A percentile compares a stretch with the other conserved stretches of the same genome.
Evolutionary conservation across 805 yeast species (phyloP).

Genomic region (Pichia thaimueangensis): DNA sequence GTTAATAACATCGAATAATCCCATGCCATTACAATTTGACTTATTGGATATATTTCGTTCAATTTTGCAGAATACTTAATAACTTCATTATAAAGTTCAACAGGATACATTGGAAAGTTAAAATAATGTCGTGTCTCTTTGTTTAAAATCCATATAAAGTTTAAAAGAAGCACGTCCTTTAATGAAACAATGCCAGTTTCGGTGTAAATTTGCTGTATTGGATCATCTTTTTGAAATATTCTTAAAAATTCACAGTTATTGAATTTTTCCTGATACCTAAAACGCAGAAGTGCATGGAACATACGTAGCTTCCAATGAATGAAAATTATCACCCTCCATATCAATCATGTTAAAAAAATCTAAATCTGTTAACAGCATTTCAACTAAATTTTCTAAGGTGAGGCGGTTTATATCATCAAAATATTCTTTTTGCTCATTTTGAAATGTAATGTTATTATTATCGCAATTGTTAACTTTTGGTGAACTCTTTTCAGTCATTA

Average conservation of each 20-base stretch:
- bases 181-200: background rate
- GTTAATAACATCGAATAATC: background rate
- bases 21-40: background rate
- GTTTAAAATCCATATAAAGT: background rate
- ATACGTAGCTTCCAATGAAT: background rate
- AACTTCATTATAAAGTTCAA: background rate
- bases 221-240: background rate
- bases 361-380: background rate
- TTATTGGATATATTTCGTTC: background rate
- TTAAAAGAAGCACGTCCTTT: background rate
- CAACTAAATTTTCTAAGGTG: background rate
- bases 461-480: no score
- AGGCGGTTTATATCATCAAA: no score
- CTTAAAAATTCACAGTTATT: background rate
- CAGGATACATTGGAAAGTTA: background rate
- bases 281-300: background rate
- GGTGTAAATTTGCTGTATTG: background rate
- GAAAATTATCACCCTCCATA: background rate
- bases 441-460: no score
- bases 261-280: background rate
- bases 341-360: background rate
- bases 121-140: background rate
- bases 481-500: no score
- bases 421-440: no score
- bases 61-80: background rate